Base-by-base conservation (phyloP, 2,329 filamentous ascomycete species). In the Apiospora koreana region DNA sequence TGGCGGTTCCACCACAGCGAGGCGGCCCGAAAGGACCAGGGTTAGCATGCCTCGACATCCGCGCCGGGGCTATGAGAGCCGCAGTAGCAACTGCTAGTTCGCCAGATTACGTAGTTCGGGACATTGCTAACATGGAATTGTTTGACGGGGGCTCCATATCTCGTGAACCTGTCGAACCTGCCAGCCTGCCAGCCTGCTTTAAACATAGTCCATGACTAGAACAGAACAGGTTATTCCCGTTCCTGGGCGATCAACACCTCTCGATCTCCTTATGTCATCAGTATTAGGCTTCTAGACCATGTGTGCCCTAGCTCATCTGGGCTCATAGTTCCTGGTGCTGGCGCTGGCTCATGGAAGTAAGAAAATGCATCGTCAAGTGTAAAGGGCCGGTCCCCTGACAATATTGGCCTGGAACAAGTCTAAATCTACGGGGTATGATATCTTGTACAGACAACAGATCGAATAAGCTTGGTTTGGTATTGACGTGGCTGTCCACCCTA, bases 21-120 rank as follows among this genome's bases (percentile, higher is more conserved):
- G 54, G 54, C 54, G 54, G 54, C 54, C 54, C 54, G 54, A 62
- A 62, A 62, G 54, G 54, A 62, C 31, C 54, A 62, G 54, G 54
- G 35, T 62, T 62, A 38, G 54, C 21, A 35, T 62, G 28, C 54
- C 54, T 62, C 31, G 54, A 62, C 28, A 5, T 62, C 54, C 54
- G 54, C 54, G 54, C 54, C 54, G 54, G 54, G 31, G 54, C 54
- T 38, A 62, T 35, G 54, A 62, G 28, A 62, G 54, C 54, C 54
- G 54, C 54, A 62, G 31, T 38, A 62, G 31, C 31, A 58, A 18
- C 18, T 4, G 3, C 21, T 62, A 62, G 54, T 62, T 35, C 14
- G 9, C 28, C 54, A 38, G 28, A 62, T 62, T 62, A 62, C 54
- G 54, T 62, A 62, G 54, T 62, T n/a, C 54, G 54, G 54, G 10